Evolutionary conservation across 305 asterid genomes (phyloP).

Genomic region (Solanum hybrid): DNA sequence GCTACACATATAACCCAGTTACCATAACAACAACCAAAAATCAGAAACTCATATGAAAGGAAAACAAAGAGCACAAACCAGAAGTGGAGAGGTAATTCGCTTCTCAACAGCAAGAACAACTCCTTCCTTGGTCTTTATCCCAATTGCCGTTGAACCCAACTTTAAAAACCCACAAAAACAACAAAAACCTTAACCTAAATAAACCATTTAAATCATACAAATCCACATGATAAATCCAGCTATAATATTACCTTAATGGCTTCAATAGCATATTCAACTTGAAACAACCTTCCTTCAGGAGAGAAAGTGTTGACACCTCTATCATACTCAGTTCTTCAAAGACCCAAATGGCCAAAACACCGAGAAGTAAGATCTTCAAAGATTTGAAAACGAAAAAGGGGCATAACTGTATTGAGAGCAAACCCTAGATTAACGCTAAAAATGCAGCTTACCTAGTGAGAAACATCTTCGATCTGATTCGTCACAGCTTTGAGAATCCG

Average conservation of each 20-base stretch:
- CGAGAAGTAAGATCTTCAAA: neutral
- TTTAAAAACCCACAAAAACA: conserved; percentile 10
- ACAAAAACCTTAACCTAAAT: neutral
- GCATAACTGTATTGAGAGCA: neutral
- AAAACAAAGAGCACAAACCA: conserved; percentile 33
- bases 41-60: neutral
- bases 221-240: neutral
- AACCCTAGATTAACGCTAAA: conserved; percentile 17
- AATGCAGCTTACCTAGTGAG: conserved; percentile 58
- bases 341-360: neutral
- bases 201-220: neutral
- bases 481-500: neutral
- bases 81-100: conserved; percentile 76
- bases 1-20: neutral
- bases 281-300: conserved; percentile 84
- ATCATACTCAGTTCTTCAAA: conserved; percentile 77
- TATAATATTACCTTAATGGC: conserved; percentile 59
- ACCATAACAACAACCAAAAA: neutral
- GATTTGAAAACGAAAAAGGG: neutral
- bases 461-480: conserved; percentile 46
- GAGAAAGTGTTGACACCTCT: conserved; percentile 93
- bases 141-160: conserved; percentile 93
- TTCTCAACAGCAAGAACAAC: conserved; percentile 90
- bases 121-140: conserved; percentile 79
- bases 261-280: conserved; percentile 89